Evolutionary conservation across 1,284 basidiomycete genomes (phyloP).

Genomic region (Coniferiporia weirii): DNA sequence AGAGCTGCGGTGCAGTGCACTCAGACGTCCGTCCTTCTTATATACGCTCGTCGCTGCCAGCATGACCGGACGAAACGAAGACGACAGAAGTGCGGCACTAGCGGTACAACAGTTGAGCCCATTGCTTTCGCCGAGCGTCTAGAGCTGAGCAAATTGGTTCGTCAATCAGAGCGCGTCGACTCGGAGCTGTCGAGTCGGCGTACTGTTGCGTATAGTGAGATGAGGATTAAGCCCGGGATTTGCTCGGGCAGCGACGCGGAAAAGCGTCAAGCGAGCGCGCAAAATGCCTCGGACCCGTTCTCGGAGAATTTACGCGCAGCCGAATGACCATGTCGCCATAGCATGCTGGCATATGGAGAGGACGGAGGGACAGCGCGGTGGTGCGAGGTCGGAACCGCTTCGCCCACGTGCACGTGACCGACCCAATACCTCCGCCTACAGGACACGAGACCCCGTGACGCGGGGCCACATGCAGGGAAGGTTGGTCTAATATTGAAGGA

Average conservation of each 20-base stretch:
- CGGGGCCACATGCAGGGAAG: too few relatives aligned
- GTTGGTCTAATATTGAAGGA: too few relatives aligned
- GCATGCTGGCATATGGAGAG: neutral
- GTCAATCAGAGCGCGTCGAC: neutral
- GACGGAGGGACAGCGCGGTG: too few relatives aligned
- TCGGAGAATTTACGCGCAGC: neutral
- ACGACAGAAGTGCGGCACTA: neutral
- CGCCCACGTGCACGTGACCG: too few relatives aligned
- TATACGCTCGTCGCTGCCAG: neutral
- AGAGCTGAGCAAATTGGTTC: neutral
- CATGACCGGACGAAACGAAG: neutral
- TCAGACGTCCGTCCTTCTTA: too few relatives aligned
- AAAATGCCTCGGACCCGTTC: neutral
- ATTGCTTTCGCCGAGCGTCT: neutral
- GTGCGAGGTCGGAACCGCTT: too few relatives aligned
- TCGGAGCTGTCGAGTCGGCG: neutral
- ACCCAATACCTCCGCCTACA: too few relatives aligned
- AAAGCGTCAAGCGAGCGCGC: neutral
- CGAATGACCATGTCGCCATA: neutral
- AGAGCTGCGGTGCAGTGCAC: too few relatives aligned
- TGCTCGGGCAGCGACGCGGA: neutral
- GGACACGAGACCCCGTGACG: too few relatives aligned
- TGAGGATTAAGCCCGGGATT: slow-evolving; percentile 7
- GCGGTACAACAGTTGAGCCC: neutral
- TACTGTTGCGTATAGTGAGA: neutral